Evolutionary conservation across 192 early-diverging fungal species (phyloP), one percentile per base, ranked within the genome.

Genomic region (Funneliformis geosporum): DNA sequence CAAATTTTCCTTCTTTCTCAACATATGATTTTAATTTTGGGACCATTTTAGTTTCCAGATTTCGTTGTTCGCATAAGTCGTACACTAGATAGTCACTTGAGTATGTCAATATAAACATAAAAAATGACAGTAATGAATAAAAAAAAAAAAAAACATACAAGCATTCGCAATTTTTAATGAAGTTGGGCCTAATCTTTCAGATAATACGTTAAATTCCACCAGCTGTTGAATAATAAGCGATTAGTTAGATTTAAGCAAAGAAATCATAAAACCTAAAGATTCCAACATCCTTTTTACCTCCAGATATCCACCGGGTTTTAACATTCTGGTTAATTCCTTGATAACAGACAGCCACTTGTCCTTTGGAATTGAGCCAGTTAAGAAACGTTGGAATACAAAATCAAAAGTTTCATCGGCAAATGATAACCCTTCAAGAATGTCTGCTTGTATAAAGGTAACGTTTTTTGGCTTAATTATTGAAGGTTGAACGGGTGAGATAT

Each of bases 231-330:
- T 62, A 25, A 62, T 25, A 25, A 62, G 33, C 33, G 33, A 33
- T 33, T 33, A 33, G 33, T 33, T 33, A 33, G 33, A 33, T 33
- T 33, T 33, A 33, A 2, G 33, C 8, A 62, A 62, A 21, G 4
- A 62, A 25, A 62, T 62, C 25, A 47, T 47, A 9, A 2, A 12
- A 9, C 2, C 9, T 12, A 46, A 46, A 46, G 11, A 11, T 61
- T 61, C 18, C 18, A 16, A 25, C 9, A 25, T 25, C 25, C 10
- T 59, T 62, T 62, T 81, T 14, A 85, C 71, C 67, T 85, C 84
- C 61, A 85, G 76, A 79, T 77, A 85, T 0, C 77, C 84, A 14
- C 84, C 84, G 25, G 84, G 80, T 55, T 85, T 85, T 80, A 83
- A 76, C 4, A 85, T 82, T 12, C 84, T 79, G 8, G 50, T 62